phyloP scores from a whole-genome alignment of 495 filamentous ascomycete species.

The Corynascus novoguineensis region DNA sequence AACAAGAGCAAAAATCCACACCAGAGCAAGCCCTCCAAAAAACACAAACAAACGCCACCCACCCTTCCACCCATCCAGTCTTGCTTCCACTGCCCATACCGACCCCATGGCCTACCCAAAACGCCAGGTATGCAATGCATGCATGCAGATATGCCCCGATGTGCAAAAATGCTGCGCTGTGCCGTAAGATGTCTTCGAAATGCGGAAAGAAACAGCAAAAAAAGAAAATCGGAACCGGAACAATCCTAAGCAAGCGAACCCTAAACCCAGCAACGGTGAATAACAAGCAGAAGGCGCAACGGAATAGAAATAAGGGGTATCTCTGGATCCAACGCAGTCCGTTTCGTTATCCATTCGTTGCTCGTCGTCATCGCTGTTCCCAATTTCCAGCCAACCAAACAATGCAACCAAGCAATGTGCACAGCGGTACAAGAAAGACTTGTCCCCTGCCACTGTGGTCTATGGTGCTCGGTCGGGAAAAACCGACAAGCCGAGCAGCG shows the following conservation, averaged over 20 bases:
- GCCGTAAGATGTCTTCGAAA: conserved; percentile 1
- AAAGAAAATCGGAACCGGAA: not conserved
- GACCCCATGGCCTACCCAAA: not conserved
- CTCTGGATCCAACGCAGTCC: not conserved
- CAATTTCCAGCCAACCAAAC: not conserved
- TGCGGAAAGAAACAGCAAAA: not conserved
- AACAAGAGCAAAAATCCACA: not conserved
- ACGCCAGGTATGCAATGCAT: conserved; percentile 10
- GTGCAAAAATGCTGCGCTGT: not conserved
- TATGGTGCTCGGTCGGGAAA: not conserved
- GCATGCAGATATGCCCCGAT: conserved; percentile 4
- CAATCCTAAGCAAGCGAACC: not conserved
- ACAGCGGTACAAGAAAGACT: not conserved
- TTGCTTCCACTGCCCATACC: not conserved
- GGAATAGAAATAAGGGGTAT: not conserved
- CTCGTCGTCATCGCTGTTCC: not conserved
- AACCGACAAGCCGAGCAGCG: not conserved
- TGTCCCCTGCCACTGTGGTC: too few species aligned
- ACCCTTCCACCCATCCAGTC: not conserved
- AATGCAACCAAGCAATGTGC: not conserved
- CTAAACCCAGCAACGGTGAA: not conserved
- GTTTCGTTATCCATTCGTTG: not conserved
- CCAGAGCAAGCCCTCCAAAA: not conserved
- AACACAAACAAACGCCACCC: not conserved
- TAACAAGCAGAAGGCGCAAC: conserved; percentile 14